A percentile compares a stretch with the other conserved stretches of the same genome.
These are phyloP conservation scores for Globisporangium uncinulatum DNA, from an alignment of 352 stramenopile species.

Conservation along the genomic window DNA sequence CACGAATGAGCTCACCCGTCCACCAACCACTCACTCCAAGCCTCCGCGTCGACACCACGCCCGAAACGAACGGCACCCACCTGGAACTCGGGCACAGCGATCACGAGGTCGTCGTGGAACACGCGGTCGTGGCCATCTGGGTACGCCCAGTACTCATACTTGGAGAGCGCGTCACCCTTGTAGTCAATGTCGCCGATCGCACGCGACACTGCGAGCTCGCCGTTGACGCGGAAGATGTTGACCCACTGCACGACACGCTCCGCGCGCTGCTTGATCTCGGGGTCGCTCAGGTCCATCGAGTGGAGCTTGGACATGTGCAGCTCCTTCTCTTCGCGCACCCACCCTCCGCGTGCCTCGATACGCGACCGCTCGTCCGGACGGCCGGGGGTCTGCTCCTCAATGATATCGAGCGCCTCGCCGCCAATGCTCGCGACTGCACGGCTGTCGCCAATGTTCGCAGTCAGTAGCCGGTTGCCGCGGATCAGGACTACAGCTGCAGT, in stretches of 20 bases:
- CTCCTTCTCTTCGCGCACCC: constrained; percentile 62
- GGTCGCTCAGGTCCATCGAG: constrained; percentile 86
- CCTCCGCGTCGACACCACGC: too few relatives aligned
- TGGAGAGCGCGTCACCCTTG: constrained; percentile 68
- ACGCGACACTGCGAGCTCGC: constrained; percentile 89
- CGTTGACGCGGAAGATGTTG: constrained; percentile 86
- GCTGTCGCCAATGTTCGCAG: constrained; percentile 86
- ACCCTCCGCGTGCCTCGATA: constrained; percentile 64
- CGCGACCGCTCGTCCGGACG: constrained; percentile 61
- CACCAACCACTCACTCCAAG: constrained; percentile 12
- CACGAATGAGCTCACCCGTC: neutral
- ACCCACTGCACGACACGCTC: constrained; percentile 82
- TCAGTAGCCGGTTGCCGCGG: constrained; percentile 74
- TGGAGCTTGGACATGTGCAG: constrained; percentile 85
- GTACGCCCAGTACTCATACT: constrained; percentile 83
- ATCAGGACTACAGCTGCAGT: constrained; percentile 79
- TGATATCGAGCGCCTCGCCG: constrained; percentile 79
- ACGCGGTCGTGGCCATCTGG: constrained; percentile 73
- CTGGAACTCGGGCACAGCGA: constrained; percentile 81
- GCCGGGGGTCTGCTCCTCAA: constrained; percentile 82
- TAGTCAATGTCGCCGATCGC: constrained; percentile 92
- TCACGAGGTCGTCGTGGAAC: constrained; percentile 85
- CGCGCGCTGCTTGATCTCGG: constrained; percentile 75
- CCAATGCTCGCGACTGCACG: constrained; percentile 78
- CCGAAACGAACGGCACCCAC: constrained; percentile 5